Percentiles rank a stretch among this genome's conserved stretches.
Conservation (phyloP, 208 protist genomes). For the Trypanosomatidae sp. region DNA sequence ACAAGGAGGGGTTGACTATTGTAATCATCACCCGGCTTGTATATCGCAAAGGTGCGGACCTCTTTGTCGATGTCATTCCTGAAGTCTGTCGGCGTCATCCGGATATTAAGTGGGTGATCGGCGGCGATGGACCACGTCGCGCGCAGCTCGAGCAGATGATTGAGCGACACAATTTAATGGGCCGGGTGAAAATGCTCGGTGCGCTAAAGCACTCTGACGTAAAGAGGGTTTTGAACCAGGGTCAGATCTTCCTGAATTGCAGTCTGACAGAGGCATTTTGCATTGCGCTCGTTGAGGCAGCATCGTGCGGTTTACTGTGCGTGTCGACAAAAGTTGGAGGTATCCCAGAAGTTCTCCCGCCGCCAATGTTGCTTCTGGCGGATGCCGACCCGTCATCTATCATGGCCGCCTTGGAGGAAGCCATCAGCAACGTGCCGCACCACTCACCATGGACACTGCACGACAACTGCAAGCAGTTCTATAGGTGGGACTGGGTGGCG, state of each 20-base stretch:
- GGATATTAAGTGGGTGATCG: slow-evolving; percentile 96
- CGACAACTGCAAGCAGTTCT: slow-evolving; percentile 90
- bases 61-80: slow-evolving; percentile 97
- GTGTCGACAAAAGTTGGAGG: slow-evolving; percentile 98
- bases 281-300: slow-evolving; percentile 98
- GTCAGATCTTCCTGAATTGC: slow-evolving; percentile 99
- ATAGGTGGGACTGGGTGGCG: slow-evolving; percentile 96
- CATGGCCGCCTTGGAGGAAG: slow-evolving; percentile 67
- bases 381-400: slow-evolving; percentile 88
- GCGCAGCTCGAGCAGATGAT: slow-evolving; percentile 97
- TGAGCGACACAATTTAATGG: slow-evolving; percentile 95
- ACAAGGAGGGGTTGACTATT: slow-evolving; percentile 92
- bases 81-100: slow-evolving; percentile 93
- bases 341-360: slow-evolving; percentile 97
- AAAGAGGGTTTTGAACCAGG: slow-evolving; percentile 89
- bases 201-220: slow-evolving; percentile 92
- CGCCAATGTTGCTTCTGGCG: slow-evolving; percentile 92
- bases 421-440: slow-evolving; percentile 69
- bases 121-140: slow-evolving; percentile 96
- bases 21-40: slow-evolving; percentile 96
- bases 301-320: slow-evolving; percentile 93
- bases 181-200: slow-evolving; percentile 96
- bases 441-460: slow-evolving; percentile 87
- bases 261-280: slow-evolving; percentile 99
- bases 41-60: slow-evolving; percentile 97